Conservation (phyloP, 2,329 filamentous ascomycete genomes). For the Alternaria sp. region DNA sequence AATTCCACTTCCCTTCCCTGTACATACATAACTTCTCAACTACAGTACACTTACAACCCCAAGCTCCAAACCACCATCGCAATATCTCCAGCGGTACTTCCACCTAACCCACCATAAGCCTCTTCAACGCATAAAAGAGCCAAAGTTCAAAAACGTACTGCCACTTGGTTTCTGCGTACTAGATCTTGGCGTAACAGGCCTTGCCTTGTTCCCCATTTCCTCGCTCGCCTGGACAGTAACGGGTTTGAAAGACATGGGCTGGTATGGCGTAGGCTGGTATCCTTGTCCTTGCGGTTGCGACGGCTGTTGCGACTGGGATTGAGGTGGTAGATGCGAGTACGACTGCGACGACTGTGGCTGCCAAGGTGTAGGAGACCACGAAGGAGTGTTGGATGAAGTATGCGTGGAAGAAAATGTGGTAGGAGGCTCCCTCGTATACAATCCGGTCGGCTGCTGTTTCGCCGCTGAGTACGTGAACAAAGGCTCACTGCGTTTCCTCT, state of each 20-base stretch:
- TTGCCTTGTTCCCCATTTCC: not conserved
- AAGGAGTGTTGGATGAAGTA: not conserved
- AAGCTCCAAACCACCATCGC: not conserved
- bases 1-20: too few relatives aligned
- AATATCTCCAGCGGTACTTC: not conserved
- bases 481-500: slow-evolving; percentile 9
- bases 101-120: not conserved
- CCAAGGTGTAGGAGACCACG: not conserved
- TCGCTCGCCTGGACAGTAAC: not conserved
- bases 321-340: not conserved
- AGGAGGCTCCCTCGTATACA: not conserved
- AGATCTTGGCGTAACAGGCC: not conserved
- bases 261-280: slow-evolving; percentile 2
- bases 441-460: not conserved
- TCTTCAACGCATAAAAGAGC: slow-evolving; percentile 13
- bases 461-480: not conserved
- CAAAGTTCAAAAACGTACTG: slow-evolving; percentile 14
- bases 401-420: not conserved
- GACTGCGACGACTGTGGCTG: not conserved
- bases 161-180: slow-evolving; percentile 8
- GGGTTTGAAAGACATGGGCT: slow-evolving; percentile 6
- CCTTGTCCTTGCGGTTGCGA: not conserved
- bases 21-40: fast-evolving
- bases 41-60: not conserved
- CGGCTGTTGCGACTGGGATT: not conserved